Conservation (phyloP, 139 green algal genomes). For the Coccomyxa sp. region DNA sequence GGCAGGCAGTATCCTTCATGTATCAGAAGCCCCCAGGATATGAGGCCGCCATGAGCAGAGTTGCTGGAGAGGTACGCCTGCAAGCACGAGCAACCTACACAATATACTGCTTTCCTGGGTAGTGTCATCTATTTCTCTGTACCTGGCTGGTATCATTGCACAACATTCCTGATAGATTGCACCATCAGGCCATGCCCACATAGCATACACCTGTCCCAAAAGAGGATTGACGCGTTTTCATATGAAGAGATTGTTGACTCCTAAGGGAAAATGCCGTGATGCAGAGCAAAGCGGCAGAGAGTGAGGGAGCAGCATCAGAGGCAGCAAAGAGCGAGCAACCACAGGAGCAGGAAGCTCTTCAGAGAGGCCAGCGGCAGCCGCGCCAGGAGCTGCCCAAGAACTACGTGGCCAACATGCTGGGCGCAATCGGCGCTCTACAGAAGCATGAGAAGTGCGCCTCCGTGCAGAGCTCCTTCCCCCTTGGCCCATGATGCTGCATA, state of each 20-base stretch:
- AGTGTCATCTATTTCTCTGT: too few species aligned
- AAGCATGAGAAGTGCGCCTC: conserved; percentile 16
- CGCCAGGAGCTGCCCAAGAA: background rate
- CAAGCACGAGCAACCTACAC: too few species aligned
- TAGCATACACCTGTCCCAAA: too few species aligned
- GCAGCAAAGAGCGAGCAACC: background rate
- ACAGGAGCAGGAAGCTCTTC: background rate
- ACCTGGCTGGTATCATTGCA: too few species aligned
- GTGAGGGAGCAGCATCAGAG: background rate
- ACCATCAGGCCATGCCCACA: too few species aligned
- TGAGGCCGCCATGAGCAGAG: conserved; percentile 38
- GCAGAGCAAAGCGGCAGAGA: background rate
- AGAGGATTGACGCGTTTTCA: too few species aligned
- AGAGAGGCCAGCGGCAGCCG: too few species aligned
- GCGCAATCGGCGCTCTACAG: conserved; percentile 18
- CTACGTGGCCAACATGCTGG: conserved; percentile 30
- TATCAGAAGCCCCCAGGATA: conserved; percentile 76
- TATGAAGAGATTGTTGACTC: too few species aligned
- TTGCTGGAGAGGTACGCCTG: background rate
- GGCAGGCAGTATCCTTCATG: conserved; percentile 63
- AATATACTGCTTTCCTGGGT: too few species aligned
- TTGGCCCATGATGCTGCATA: background rate
- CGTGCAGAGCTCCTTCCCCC: background rate
- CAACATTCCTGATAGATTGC: too few species aligned
- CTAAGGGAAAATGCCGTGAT: too few species aligned